Evolutionary conservation across 2,329 filamentous ascomycete genomes (phyloP).

Genomic region (Nakataea oryzae): DNA sequence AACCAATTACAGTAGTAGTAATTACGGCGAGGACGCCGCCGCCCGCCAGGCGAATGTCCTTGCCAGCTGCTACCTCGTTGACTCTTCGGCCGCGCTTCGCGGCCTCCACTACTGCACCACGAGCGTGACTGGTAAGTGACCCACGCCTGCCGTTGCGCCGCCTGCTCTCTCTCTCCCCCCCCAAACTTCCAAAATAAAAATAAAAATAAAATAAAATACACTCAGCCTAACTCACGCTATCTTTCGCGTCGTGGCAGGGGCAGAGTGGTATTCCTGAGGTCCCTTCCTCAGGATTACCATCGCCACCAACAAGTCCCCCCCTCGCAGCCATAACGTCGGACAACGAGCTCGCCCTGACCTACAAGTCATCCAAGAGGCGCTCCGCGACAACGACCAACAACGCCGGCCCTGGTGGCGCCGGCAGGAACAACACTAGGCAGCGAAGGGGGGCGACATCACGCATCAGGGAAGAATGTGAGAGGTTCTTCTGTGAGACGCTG

Average conservation of each 20-base stretch:
- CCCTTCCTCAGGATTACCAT: slow-evolving; percentile 73
- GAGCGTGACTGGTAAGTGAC: slow-evolving; percentile 59
- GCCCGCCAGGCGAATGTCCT: slow-evolving; percentile 63
- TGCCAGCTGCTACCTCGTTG: slow-evolving; percentile 85
- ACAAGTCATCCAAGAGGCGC: slow-evolving; percentile 38
- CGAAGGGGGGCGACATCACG: slow-evolving; percentile 89
- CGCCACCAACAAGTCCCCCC: slow-evolving; percentile 81
- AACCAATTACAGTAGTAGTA: slow-evolving; percentile 66
- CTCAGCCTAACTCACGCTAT: slow-evolving; percentile 10
- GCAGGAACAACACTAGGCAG: slow-evolving; percentile 27
- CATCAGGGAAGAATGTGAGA: slow-evolving; percentile 99
- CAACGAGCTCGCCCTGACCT: slow-evolving; percentile 55
- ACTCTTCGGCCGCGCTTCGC: slow-evolving; percentile 57
- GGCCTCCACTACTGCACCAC: slow-evolving; percentile 96
- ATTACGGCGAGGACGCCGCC: slow-evolving; percentile 56
- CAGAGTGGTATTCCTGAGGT: slow-evolving; percentile 95
- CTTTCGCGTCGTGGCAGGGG: slow-evolving; percentile 38
- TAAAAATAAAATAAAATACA: neutral
- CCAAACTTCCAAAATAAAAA: neutral
- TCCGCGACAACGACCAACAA: slow-evolving; percentile 19
- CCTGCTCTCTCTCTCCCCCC: slow-evolving; percentile 7
- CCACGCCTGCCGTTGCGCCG: neutral
- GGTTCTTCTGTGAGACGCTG: slow-evolving; percentile 97
- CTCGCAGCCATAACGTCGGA: slow-evolving; percentile 62
- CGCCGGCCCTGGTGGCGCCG: slow-evolving; percentile 26